These are phyloP conservation scores for Crucibulum laeve DNA, from an alignment of 768 basidiomycete species.

Conservation along the genomic window DNA sequence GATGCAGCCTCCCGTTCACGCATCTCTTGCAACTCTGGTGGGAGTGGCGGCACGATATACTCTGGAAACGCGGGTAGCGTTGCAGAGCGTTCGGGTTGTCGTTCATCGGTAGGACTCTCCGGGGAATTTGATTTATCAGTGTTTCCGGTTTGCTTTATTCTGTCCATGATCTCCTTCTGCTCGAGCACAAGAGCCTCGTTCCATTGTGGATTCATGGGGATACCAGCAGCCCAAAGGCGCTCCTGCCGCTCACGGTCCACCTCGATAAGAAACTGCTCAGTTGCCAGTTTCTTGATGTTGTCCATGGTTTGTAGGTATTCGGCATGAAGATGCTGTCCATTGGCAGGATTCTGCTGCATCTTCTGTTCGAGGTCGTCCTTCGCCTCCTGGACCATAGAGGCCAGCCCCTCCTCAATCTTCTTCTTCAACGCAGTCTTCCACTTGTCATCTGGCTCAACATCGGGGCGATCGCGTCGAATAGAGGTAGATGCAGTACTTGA, in stretches of 20 bases:
- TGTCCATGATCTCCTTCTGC: conserved; percentile 42
- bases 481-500: conserved; percentile 14
- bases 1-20: neutral
- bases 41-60: conserved; percentile 5
- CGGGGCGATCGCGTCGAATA: conserved; percentile 20
- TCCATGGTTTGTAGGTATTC: conserved; percentile 39
- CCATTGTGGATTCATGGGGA: conserved; percentile 22
- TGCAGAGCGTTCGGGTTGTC: conserved; percentile 1
- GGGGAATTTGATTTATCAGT: conserved; percentile 8
- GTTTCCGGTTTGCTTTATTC: conserved; percentile 32
- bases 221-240: conserved; percentile 42
- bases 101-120: conserved; percentile 12
- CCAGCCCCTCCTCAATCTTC: conserved; percentile 45
- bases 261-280: conserved; percentile 38
- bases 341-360: conserved; percentile 37
- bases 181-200: conserved; percentile 25
- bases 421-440: conserved; percentile 45
- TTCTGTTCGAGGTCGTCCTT: conserved; percentile 52
- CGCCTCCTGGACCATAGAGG: conserved; percentile 52
- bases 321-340: conserved; percentile 27
- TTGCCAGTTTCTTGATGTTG: conserved; percentile 38
- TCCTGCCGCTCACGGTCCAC: conserved; percentile 46
- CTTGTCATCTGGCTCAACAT: conserved; percentile 47
- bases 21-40: conserved; percentile 5
- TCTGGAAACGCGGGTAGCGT: neutral